These are phyloP conservation scores for Oryza australiensis DNA, from an alignment of 176 grass and related monocot species.

Conservation along the genomic window DNA sequence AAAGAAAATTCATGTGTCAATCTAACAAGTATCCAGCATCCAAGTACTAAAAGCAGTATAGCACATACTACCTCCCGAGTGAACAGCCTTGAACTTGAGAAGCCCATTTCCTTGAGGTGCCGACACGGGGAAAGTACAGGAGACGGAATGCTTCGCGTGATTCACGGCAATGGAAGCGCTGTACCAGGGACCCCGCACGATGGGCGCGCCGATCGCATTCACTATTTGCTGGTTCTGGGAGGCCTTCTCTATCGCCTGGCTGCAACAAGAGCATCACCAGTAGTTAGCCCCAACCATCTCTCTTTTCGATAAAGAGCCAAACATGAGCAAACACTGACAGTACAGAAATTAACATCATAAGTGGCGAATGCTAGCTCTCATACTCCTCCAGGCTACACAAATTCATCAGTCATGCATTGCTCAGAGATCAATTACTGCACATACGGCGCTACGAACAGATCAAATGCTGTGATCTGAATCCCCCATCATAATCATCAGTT, in stretches of 20 bases:
- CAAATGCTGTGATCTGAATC: neutral
- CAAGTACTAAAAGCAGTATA: neutral
- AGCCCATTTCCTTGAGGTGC: constrained; percentile 61
- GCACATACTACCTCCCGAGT: constrained; percentile 46
- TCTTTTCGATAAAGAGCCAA: neutral
- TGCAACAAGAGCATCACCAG: constrained; percentile 35
- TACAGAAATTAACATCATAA: neutral
- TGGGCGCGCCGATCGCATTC: constrained; percentile 60
- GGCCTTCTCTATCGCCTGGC: constrained; percentile 77
- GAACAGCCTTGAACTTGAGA: constrained; percentile 83
- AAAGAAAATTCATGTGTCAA: neutral
- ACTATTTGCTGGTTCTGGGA: constrained; percentile 62
- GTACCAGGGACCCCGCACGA: constrained; percentile 72
- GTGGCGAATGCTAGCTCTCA: neutral
- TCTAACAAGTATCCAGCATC: neutral
- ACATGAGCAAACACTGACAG: neutral
- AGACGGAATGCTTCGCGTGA: constrained; percentile 47
- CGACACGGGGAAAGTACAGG: constrained; percentile 70
- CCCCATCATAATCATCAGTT: neutral
- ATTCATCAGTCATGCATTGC: neutral
- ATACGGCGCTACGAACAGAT: neutral
- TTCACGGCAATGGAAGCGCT: constrained; percentile 59
- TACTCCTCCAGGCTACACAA: neutral
- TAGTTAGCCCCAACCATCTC: neutral
- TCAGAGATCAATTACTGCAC: neutral